A percentile compares a stretch with the other conserved stretches of the same genome.
These are phyloP conservation scores for Pichia pseudocactophila DNA, from an alignment of 805 yeast genomes.

Conservation along the genomic window DNA sequence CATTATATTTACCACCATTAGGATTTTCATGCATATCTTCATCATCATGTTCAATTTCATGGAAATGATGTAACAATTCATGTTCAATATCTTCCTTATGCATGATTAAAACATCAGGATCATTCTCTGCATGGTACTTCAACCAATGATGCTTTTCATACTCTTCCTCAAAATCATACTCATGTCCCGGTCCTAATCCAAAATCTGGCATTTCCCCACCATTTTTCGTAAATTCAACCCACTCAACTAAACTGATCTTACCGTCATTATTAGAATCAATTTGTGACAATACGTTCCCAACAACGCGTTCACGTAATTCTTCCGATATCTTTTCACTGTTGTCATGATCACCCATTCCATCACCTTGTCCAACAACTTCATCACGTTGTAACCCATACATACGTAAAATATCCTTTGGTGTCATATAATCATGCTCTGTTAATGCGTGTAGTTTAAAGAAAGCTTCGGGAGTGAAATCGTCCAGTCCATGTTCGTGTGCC, in stretches of 20 bases:
- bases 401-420: constrained; percentile 52
- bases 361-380: constrained; percentile 75
- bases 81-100: constrained; percentile 88
- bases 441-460: constrained; percentile 80
- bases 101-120: constrained; percentile 71
- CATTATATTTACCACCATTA: constrained; percentile 3
- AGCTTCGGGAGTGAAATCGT: constrained; percentile 34
- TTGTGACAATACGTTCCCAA: constrained; percentile 43
- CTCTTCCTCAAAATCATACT: constrained; percentile 86
- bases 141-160: constrained; percentile 95
- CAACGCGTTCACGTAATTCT: constrained; percentile 46
- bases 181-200: constrained; percentile 82
- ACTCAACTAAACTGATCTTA: constrained; percentile 57
- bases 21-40: constrained; percentile 8
- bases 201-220: constrained; percentile 84
- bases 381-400: constrained; percentile 73
- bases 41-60: constrained; percentile 51
- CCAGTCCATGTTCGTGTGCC: constrained; percentile 74
- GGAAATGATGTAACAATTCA: constrained; percentile 77
- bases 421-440: constrained; percentile 41
- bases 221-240: constrained; percentile 45
- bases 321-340: constrained; percentile 52
- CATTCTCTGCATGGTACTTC: constrained; percentile 62
- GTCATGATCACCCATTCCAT: constrained; percentile 79
- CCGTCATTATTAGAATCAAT: constrained; percentile 65